phyloP scores from a whole-genome alignment of 192 early-diverging fungal species.

The Mortierella antarctica region DNA sequence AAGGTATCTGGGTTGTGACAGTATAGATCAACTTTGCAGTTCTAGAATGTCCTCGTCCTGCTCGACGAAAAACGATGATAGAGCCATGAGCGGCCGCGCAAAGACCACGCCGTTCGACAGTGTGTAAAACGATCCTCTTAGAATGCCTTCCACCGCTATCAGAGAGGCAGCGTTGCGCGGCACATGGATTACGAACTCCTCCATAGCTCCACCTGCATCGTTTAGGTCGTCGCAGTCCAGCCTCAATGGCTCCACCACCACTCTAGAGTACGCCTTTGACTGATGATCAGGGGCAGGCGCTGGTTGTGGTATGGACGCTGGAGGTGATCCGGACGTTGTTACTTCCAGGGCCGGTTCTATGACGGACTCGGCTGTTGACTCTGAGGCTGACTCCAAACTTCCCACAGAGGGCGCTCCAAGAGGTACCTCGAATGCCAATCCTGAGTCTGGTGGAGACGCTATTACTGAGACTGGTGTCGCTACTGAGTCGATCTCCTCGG shows the following conservation, averaged over 20 bases:
- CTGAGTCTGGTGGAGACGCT: neutral
- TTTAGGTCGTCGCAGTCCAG: no score
- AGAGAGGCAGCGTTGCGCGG: constrained; percentile 1
- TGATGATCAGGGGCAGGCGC: no score
- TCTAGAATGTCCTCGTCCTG: constrained; percentile 12
- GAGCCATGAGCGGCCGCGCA: constrained; percentile 18
- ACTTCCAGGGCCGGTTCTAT: no score
- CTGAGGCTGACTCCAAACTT: no score
- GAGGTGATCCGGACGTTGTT: no score
- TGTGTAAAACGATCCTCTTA: constrained; percentile 28
- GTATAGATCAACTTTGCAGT: no score
- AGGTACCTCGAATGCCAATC: neutral
- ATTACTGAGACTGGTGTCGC: neutral
- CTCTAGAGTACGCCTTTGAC: no score
- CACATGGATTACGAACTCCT: constrained; percentile 5
- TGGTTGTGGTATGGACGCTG: no score
- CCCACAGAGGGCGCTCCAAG: neutral
- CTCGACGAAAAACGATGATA: constrained; percentile 26
- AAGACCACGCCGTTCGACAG: constrained; percentile 28
- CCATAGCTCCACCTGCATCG: neutral
- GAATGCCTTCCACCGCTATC: constrained; percentile 3
- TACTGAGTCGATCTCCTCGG: neutral
- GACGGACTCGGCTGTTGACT: no score
- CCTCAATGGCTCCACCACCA: no score
- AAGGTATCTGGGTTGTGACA: no score